phyloP scores from a whole-genome alignment of 1,284 basidiomycete genomes.

The Leccinum solheimii region DNA sequence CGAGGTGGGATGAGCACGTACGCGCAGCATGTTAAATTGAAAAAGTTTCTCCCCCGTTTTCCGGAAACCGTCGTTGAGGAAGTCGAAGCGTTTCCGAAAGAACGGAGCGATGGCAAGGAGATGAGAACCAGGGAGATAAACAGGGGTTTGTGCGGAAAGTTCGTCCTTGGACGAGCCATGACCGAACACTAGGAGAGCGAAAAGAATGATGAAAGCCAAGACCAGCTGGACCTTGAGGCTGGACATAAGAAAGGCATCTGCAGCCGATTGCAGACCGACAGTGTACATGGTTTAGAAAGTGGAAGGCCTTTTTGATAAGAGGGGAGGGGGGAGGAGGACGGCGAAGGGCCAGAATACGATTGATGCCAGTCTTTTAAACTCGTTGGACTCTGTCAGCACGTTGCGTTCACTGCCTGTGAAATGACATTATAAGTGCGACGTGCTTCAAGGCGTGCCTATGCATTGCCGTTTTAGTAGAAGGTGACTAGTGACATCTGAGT shows the following conservation, averaged over 20 bases:
- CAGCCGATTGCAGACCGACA: slow-evolving; percentile 59
- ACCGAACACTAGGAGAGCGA: slow-evolving; percentile 49
- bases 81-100: slow-evolving; percentile 67
- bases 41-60: slow-evolving; percentile 63
- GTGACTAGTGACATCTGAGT: not conserved
- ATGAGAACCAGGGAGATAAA: slow-evolving; percentile 54
- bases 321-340: slow-evolving; percentile 10
- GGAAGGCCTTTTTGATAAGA: slow-evolving; percentile 27
- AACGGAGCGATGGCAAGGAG: slow-evolving; percentile 61
- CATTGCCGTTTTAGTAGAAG: slow-evolving; percentile 13
- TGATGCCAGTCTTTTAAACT: slow-evolving; percentile 30
- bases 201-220: slow-evolving; percentile 54
- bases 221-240: slow-evolving; percentile 54
- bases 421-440: slow-evolving; percentile 26
- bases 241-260: slow-evolving; percentile 57
- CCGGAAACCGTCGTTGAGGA: slow-evolving; percentile 67
- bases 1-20: slow-evolving; percentile 22
- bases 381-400: slow-evolving; percentile 19
- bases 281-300: slow-evolving; percentile 42
- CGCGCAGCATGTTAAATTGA: slow-evolving; percentile 63
- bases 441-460: slow-evolving; percentile 29
- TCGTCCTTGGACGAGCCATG: slow-evolving; percentile 43
- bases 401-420: slow-evolving; percentile 24
- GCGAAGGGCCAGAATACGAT: slow-evolving; percentile 23
- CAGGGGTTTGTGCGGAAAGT: slow-evolving; percentile 44